Conservation (phyloP, 2,329 filamentous ascomycete species). For the Fusarium multiceps region DNA sequence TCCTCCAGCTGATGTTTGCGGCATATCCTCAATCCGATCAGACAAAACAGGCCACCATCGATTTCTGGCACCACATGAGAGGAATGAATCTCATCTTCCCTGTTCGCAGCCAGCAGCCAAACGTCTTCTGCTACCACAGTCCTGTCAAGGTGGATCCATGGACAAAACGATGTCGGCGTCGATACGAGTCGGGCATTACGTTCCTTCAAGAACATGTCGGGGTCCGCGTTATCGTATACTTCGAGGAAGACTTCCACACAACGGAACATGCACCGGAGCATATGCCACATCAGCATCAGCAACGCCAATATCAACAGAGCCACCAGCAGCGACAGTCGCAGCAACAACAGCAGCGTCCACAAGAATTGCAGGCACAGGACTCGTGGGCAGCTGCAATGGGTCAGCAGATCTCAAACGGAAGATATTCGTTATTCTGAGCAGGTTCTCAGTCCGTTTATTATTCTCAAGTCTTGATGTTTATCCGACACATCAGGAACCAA, state of each 20-base stretch:
- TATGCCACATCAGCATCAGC: slow-evolving; percentile 32
- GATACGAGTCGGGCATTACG: slow-evolving; percentile 53
- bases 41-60: slow-evolving; percentile 52
- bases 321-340: slow-evolving; percentile 25
- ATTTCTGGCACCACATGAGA: slow-evolving; percentile 54
- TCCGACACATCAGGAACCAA: neutral
- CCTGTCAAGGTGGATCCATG: slow-evolving; percentile 58
- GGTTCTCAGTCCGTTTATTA: slow-evolving; percentile 31
- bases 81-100: slow-evolving; percentile 51
- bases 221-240: slow-evolving; percentile 55
- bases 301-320: slow-evolving; percentile 29
- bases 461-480: slow-evolving; percentile 9
- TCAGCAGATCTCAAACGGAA: slow-evolving; percentile 42
- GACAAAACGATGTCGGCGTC: slow-evolving; percentile 56
- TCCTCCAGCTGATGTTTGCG: slow-evolving; percentile 55
- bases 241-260: slow-evolving; percentile 58
- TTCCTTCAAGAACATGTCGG: slow-evolving; percentile 54
- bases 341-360: slow-evolving; percentile 30
- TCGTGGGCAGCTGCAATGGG: slow-evolving; percentile 53
- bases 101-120: slow-evolving; percentile 53
- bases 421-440: slow-evolving; percentile 51
- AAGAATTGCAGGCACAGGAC: slow-evolving; percentile 46
- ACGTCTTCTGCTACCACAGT: slow-evolving; percentile 58
- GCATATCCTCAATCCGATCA: slow-evolving; percentile 50
- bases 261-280: slow-evolving; percentile 53